Conservation (phyloP, 179 eudicot genomes). For the Corrigiola litoralis region DNA sequence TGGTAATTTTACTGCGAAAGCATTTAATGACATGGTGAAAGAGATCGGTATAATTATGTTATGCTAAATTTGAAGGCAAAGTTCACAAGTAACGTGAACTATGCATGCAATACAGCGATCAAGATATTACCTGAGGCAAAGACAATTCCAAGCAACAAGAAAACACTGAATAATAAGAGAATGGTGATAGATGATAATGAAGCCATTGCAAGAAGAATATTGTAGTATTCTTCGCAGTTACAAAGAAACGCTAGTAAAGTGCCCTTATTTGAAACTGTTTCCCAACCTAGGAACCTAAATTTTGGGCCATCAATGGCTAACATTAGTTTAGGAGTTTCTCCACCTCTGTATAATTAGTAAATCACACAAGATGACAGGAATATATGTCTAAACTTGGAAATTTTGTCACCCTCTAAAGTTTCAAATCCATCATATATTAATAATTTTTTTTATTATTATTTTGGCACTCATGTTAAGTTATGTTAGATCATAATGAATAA, state of each 20-base stretch:
- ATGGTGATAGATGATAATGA: constrained; percentile 5
- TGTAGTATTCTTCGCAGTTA: not conserved
- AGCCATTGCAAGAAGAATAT: not conserved
- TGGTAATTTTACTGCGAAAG: too few species aligned
- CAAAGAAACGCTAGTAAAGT: not conserved
- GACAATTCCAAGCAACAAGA: not conserved
- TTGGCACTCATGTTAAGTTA: too few species aligned
- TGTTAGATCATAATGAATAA: too few species aligned
- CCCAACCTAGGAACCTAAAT: not conserved
- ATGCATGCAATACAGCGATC: too few species aligned
- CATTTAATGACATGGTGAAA: too few species aligned
- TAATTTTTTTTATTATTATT: too few species aligned
- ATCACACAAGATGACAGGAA: not conserved
- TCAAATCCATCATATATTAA: not conserved
- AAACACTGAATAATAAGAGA: constrained; percentile 3
- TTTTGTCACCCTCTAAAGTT: not conserved
- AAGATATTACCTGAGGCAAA: constrained; percentile 4
- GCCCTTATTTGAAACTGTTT: not conserved
- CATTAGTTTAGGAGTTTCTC: not conserved
- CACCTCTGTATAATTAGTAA: not conserved
- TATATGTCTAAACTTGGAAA: not conserved
- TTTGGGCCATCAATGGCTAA: not conserved
- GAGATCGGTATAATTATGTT: too few species aligned
- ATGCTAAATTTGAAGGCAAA: too few species aligned
- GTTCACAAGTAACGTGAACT: too few species aligned